Percentiles rank a stretch among this genome's conserved stretches.
Evolutionary conservation across 768 basidiomycete species (phyloP).

Genomic region (Auricularia sp.): DNA sequence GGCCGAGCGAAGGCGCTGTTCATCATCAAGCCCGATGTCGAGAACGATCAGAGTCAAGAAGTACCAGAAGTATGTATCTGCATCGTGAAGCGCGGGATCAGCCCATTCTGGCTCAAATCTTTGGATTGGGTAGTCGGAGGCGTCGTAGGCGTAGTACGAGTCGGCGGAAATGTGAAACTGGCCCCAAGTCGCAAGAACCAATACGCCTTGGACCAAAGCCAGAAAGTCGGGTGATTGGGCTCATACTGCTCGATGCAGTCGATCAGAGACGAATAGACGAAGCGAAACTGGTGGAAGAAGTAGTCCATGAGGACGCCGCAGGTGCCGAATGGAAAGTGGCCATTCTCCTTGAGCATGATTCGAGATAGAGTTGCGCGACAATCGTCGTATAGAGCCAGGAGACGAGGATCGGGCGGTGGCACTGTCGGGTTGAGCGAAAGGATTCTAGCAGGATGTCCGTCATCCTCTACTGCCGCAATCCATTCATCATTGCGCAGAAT

Average conservation of each 20-base stretch:
- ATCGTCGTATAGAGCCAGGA: background rate
- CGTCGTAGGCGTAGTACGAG: background rate
- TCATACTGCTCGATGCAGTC: background rate
- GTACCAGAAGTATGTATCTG: background rate
- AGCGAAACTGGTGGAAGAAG: background rate
- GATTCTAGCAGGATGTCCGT: background rate
- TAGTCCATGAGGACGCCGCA: background rate
- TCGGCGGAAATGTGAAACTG: background rate
- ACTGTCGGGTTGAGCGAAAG: background rate
- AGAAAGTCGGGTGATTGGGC: background rate
- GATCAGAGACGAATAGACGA: background rate
- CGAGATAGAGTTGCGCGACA: background rate
- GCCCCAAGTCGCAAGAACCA: background rate
- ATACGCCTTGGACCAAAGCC: background rate
- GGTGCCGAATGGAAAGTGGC: background rate
- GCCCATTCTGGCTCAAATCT: background rate
- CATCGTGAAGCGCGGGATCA: background rate
- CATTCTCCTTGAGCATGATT: background rate
- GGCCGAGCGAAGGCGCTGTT: background rate
- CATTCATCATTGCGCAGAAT: background rate
- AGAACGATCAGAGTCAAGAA: background rate
- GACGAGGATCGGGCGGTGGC: background rate
- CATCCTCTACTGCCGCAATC: background rate
- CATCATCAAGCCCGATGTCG: background rate
- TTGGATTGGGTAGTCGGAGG: background rate